Evolutionary conservation across 768 basidiomycete species (phyloP), one percentile per base, ranked within the genome.

Genomic region (Cystobasidium onofrii): DNA sequence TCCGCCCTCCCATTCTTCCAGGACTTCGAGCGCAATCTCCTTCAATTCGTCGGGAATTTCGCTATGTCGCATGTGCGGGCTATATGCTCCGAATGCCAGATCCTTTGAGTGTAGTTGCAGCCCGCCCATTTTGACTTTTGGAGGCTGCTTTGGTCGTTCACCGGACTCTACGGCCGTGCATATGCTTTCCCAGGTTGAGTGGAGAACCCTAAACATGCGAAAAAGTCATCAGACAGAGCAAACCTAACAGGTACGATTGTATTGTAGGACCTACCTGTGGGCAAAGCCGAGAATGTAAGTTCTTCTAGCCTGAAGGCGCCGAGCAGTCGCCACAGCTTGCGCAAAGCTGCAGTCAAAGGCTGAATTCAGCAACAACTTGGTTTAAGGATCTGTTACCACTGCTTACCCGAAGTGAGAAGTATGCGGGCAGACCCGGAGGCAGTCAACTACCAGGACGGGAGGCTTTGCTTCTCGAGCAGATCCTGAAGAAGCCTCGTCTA

Each of bases 321-420:
- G 29, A 3, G 66, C 67, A n/a, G 54, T 50, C 1, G 54, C 52
- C 7, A 63, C 60, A 15, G 74, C 61, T 61, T 75, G 74, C 12
- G 73, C 74, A 27, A 75, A 46, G n/a, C 69, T 71, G 55, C 15
- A 6, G 18, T n/a, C 12, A 33, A 39, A 31, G 9, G 41, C 9
- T 9, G 12, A 6, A 63, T 27, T 36, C 33, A 70, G 9, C 13
- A 29, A 29, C 23, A 33, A 33, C 10, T n/a, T n/a, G n/a, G n/a
- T n/a, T n/a, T n/a, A n/a, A n/a, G n/a, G n/a, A 64, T 29, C 20
- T 3, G 2, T 6, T 13, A 60, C n/a, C 7, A 1, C 20, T 4
- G 27, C 66, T 44, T 29, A 71, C 69, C 75, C 75, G 31, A 50
- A 75, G 44, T 75, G 74, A 15, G 74, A 75, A 1, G 64, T 65